Percentiles rank a stretch among this genome's conserved stretches.
Conservation (phyloP, 192 early-diverging fungal genomes). For the Diversispora epigaea region DNA sequence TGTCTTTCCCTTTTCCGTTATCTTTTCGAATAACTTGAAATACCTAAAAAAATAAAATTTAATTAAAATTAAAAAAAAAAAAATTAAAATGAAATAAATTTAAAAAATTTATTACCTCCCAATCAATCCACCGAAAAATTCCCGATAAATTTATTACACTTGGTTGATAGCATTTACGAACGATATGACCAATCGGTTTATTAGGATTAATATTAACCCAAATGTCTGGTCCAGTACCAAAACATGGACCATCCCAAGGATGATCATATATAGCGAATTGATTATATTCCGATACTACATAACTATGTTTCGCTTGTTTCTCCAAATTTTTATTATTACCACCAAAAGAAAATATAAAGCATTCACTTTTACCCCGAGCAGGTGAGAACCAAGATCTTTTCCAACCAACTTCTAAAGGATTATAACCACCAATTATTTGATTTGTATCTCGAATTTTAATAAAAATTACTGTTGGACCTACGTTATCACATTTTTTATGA, state of each 20-base stretch:
- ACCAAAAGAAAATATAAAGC: slow-evolving; percentile 20
- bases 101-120: not conserved
- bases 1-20: too few relatives aligned
- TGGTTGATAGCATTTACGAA: not conserved
- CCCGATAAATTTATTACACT: not conserved
- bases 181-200: not conserved
- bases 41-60: too few relatives aligned
- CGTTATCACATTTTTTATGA: slow-evolving; percentile 15
- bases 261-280: slow-evolving; percentile 1
- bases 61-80: too few relatives aligned
- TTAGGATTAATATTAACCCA: not conserved
- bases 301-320: not conserved
- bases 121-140: slow-evolving; percentile 8
- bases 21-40: too few relatives aligned
- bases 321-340: not conserved
- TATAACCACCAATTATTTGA: slow-evolving; percentile 22
- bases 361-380: not conserved
- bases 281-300: not conserved
- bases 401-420: slow-evolving; percentile 2
- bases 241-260: slow-evolving; percentile 22
- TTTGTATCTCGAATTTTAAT: not conserved
- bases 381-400: not conserved
- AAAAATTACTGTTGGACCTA: slow-evolving; percentile 1
- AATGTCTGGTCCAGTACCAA: slow-evolving; percentile 21
- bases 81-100: too few relatives aligned